Conservation (phyloP, 2,329 filamentous ascomycete species). For the Aspergillus nomiae region DNA sequence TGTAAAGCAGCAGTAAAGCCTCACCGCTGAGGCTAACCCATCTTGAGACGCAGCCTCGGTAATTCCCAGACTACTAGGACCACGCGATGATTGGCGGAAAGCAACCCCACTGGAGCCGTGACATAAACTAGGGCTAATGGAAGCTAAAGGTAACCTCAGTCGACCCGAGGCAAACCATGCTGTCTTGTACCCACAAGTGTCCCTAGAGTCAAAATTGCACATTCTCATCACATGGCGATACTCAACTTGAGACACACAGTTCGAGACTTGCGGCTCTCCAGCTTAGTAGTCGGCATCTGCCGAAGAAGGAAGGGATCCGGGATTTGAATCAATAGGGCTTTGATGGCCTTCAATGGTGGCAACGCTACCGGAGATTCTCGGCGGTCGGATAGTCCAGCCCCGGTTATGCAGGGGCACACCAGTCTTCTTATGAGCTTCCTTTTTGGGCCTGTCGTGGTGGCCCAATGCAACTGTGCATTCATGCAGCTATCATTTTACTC, state of each 20-base stretch:
- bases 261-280: neutral
- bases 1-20: neutral
- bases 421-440: neutral
- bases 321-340: neutral
- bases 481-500: neutral
- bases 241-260: neutral
- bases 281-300: neutral
- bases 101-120: neutral
- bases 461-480: neutral
- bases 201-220: neutral
- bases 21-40: neutral
- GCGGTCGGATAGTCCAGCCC: neutral
- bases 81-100: neutral
- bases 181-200: neutral
- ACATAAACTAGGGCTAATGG: neutral
- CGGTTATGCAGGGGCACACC: neutral
- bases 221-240: neutral
- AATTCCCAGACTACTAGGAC: neutral
- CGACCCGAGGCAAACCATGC: neutral
- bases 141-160: neutral
- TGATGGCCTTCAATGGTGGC: neutral
- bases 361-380: neutral
- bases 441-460: neutral
- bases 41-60: neutral
- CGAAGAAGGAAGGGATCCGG: neutral